Base-by-base conservation (phyloP, 2,329 filamentous ascomycete species). In the Alternaria arborescens region DNA sequence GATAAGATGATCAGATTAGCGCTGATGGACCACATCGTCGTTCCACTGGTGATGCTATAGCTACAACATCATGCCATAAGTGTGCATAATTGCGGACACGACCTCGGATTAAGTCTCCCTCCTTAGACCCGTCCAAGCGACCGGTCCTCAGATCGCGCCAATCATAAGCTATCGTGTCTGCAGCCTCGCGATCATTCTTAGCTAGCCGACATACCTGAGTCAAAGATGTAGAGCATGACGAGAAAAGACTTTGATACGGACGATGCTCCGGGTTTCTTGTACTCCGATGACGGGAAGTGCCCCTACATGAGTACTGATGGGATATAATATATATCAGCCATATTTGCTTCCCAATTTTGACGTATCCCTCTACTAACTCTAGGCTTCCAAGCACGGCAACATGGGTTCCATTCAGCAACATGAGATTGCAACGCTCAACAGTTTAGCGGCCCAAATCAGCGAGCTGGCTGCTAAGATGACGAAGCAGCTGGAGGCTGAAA, bases 381-480 rank as follows among this genome's bases (percentile, higher is more conserved):
- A 36, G 8, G 14, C 46, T 14, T 36, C 11, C 46, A 12, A 48
- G 10, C 10, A n/a, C 30, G 2, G 44, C 56, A 67, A 51, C 14
- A 70, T 70, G 68, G 68, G 64, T 32, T 69, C 66, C 16, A 61
- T 67, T 22, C 54, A 61, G 52, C 62, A 64, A 10, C 44, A 62
- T 46, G 62, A 67, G 18, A 62, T 68, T 16, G 65, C 76, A 2
- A 82, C 80, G 8, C 76, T 83, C 24, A 79, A 75, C 55, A 74
- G 76, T 59, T 78, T 84, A n/a, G 80, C 81, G 11, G 79, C 79
- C 51, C 80, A 81, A 71, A 78, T 84, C 58, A 79, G 77, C 22
- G 79, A 82, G 65, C 76, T 83, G n/a, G 77, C 82, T 1, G 75
- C 77, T 16, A 71, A 71, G 8, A 79, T 84, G 46, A 80, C 79